Conservation (phyloP, 331 rosid species). For the Acacia pycnantha region DNA sequence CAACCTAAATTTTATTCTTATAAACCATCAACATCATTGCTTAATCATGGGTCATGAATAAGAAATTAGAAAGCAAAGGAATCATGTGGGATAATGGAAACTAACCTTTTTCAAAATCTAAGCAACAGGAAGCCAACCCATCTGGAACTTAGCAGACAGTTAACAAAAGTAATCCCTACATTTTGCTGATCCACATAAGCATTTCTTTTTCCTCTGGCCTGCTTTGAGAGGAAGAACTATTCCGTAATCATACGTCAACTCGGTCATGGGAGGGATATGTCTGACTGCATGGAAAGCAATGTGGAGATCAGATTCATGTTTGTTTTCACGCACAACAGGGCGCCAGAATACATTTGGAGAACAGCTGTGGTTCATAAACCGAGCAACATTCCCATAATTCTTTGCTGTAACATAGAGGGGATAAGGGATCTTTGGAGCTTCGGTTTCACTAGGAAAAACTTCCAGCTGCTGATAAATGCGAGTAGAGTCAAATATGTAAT, state of each 20-base stretch:
- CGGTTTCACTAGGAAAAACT: constrained; percentile 64
- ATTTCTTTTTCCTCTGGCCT: constrained; percentile 70
- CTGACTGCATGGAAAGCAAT: constrained; percentile 68
- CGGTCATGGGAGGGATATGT: constrained; percentile 88
- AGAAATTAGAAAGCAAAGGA: background rate
- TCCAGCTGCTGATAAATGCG: constrained; percentile 70
- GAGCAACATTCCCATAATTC: constrained; percentile 84
- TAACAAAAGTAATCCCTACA: constrained; percentile 73
- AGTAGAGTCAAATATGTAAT: constrained; percentile 73
- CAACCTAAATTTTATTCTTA: background rate
- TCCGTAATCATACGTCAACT: constrained; percentile 93
- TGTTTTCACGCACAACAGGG: constrained; percentile 65
- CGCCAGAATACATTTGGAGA: constrained; percentile 85
- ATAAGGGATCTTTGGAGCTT: constrained; percentile 60
- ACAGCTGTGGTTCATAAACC: constrained; percentile 97
- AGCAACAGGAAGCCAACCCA: background rate
- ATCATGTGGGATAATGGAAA: constrained; percentile 3
- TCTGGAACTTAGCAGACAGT: constrained; percentile 26
- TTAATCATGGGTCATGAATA: constrained; percentile 9
- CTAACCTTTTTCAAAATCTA: constrained; percentile 31
- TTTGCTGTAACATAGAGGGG: constrained; percentile 68
- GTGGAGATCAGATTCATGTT: constrained; percentile 63
- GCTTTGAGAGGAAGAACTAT: constrained; percentile 50
- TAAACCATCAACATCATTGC: background rate
- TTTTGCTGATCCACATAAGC: constrained; percentile 75